These are phyloP conservation scores for Iris pallida DNA, from an alignment of 116 monocot genomes.

Conservation along the genomic window DNA sequence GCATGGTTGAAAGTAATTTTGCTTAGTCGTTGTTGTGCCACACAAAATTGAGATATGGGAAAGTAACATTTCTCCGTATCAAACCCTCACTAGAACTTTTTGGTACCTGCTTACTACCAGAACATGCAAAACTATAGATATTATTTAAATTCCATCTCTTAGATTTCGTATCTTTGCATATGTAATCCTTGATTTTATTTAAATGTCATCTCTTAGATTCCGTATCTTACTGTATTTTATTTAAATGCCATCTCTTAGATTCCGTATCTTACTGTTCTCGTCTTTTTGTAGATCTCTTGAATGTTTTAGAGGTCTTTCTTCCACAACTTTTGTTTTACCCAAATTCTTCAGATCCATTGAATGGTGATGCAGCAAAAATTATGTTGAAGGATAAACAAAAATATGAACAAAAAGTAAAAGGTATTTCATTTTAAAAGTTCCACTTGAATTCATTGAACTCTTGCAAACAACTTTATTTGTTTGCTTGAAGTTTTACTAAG, in stretches of 20 bases:
- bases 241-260: neutral
- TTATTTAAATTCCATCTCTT: no score
- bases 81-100: no score
- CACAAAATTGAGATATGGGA: no score
- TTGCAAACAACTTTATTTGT: no score
- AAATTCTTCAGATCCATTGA: conserved; percentile 30
- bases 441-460: neutral
- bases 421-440: conserved; percentile 6
- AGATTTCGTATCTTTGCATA: no score
- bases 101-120: no score
- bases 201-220: neutral
- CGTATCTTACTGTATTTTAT: neutral
- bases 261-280: neutral
- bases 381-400: conserved; percentile 18
- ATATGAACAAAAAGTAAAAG: conserved; percentile 28
- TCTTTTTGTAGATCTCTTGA: conserved; percentile 31
- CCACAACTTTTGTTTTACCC: conserved; percentile 35
- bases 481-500: no score
- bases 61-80: no score
- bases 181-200: no score
- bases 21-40: no score
- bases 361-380: conserved; percentile 23
- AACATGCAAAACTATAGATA: no score
- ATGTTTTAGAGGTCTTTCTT: conserved; percentile 39
- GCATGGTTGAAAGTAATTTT: no score